Base-by-base conservation (phyloP, 139 green algal species). In the Nannochloris sp. region DNA sequence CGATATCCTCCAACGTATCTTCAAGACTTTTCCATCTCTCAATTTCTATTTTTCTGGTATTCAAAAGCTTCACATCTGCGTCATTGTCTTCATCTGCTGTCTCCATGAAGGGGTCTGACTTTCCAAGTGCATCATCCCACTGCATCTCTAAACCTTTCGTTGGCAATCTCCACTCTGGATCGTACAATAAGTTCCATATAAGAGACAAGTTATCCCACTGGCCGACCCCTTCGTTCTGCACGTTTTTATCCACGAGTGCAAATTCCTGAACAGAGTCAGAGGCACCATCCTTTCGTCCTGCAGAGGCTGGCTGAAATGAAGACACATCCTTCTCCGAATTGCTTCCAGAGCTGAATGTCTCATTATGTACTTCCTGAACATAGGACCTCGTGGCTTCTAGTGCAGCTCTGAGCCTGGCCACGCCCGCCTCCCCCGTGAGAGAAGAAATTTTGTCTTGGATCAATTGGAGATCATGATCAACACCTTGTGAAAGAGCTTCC, bases 111-210 rank as follows among this genome's bases (percentile, higher is more conserved):
- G 70, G 65, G 43, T 48, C 45, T 17, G 61, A 66, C 3, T 61
- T 31, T 3, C 73, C 66, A n/a, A 68, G 16, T 14, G 74, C 77
- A 48, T 82, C 77, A 4, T 23, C 25, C 82, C 82, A 89, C 2
- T 59, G 43, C 4, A 60, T 57, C 59, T 91, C 85, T 13, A 75
- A 63, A 6, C 89, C 82, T 5, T 33, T 56, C 4, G 67, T 62
- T 6, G 78, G 68, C 66, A 92, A 59, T 65, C 72, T 68, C 68
- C 73, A 87, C 14, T 43, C 16, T 5, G 79, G 68, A 49, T 84
- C 74, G 53, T 92, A 80, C 49, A 92, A 75, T 46, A 92, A 78
- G 49, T 89, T 77, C 82, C 83, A 89, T 28, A 84, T 60, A 56
- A 87, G 70, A 16, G 30, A 37, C 56, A 85, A 66, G 57, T 89